Base-by-base conservation (phyloP, 495 filamentous ascomycete genomes). In the Chaetomidium leptoderma region DNA sequence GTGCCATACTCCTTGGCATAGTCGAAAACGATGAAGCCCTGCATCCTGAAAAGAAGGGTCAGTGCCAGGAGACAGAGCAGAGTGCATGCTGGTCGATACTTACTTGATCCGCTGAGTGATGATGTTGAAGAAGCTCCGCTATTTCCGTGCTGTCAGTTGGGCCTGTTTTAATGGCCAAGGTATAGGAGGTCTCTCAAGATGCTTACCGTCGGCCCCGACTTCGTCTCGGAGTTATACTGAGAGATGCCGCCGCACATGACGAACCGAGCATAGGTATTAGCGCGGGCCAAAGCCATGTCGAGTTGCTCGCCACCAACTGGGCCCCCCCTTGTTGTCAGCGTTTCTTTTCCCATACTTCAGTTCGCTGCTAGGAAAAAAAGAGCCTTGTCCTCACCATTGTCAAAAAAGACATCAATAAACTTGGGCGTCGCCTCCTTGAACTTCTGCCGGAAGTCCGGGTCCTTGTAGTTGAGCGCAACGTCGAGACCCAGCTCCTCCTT, bases 391-490 rank as follows among this genome's bases (percentile, higher is more conserved):
- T 63, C 33, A 70, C 70, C 86, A 67, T 88, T 87, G 58, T 88
- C 86, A 60, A 80, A 87, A 59, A 78, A 88, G 14, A 88, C 80
- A 62, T 89, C 82, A 16, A 87, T 83, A 59, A 71, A 83, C 0
- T 80, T 57, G 2, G 84, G 81, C 17, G 86, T 87, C 11, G 76
- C 83, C 60, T 75, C 74, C 53, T 62, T 71, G 40, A 90, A 76
- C 48, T 87, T 78, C 49, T 78, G 53, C 52, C 68, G 66, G 60
- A 89, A 91, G 8, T 71, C 67, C 0, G 73, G 52, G 43, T 85
- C 70, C 66, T 86, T 86, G 68, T 88, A 89, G 66, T 88, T 85
- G 50, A 89, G 59, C 46, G 81, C 85, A 21, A 82, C 71, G 66
- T 88, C 86, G n/a, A 81, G 77, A 0, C 85, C 84, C 1, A 86